phyloP scores from a whole-genome alignment of 768 basidiomycete species.

The Piloderma croceum region DNA sequence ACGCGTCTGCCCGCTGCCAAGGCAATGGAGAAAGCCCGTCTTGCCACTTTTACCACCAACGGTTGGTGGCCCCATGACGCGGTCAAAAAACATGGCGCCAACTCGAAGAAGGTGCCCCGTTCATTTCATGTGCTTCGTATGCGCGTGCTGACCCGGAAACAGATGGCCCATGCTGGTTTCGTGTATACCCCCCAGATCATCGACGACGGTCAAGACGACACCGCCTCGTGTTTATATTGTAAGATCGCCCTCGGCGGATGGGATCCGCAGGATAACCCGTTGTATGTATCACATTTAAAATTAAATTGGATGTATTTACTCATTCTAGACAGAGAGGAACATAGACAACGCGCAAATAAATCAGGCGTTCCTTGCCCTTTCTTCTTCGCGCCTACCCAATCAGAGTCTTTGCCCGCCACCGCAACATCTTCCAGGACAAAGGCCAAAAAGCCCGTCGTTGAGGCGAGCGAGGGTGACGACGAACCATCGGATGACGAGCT shows the following conservation, averaged over 20 bases:
- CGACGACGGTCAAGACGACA: conserved; percentile 78
- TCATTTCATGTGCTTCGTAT: background rate
- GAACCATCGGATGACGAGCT: conserved; percentile 2
- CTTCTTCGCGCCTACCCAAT: conserved; percentile 28
- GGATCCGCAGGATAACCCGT: conserved; percentile 82
- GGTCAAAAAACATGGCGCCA: conserved; percentile 58
- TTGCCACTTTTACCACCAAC: conserved; percentile 54
- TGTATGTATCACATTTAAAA: conserved; percentile 54
- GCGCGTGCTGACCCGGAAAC: conserved; percentile 2
- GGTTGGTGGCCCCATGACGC: conserved; percentile 68
- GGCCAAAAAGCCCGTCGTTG: conserved; percentile 11
- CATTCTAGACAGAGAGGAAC: conserved; percentile 67
- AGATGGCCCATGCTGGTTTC: conserved; percentile 92
- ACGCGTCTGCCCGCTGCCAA: conserved; percentile 61
- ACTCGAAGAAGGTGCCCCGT: conserved; percentile 54
- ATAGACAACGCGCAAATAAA: conserved; percentile 59
- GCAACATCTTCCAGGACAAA: conserved; percentile 7
- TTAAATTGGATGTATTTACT: too few species aligned
- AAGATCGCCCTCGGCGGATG: conserved; percentile 75
- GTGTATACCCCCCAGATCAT: conserved; percentile 63
- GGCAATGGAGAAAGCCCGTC: conserved; percentile 65
- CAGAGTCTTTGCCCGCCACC: conserved; percentile 39
- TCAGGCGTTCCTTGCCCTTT: conserved; percentile 39
- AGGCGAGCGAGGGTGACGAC: conserved; percentile 15
- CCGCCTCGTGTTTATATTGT: conserved; percentile 84